A percentile compares a stretch with the other conserved stretches of the same genome.
Evolutionary conservation across 2,329 filamentous ascomycete species (phyloP).

Genomic region (Cyphellophora europaea): DNA sequence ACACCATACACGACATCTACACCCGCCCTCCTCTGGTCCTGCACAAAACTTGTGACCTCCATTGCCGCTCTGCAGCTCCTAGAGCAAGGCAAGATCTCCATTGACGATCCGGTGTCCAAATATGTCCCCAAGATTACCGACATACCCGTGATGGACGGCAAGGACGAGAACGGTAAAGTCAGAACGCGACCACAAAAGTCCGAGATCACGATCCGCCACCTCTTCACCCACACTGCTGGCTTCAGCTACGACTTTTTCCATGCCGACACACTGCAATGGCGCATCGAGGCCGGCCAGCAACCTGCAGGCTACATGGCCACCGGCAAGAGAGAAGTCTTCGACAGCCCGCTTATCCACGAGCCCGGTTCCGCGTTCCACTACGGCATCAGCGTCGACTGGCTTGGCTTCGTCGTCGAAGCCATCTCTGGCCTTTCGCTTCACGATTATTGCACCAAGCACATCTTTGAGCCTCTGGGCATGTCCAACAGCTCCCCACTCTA

Average conservation of each 20-base stretch:
- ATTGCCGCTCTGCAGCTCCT: slow-evolving; percentile 14
- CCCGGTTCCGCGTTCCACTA: slow-evolving; percentile 15
- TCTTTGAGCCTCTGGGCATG: slow-evolving; percentile 38
- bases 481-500: slow-evolving; percentile 3
- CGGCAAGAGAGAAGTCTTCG: slow-evolving; percentile 6
- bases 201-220: slow-evolving; percentile 12
- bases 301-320: slow-evolving; percentile 6
- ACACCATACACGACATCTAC: slow-evolving; percentile 11
- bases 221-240: slow-evolving; percentile 14
- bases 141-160: slow-evolving; percentile 10
- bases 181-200: slow-evolving; percentile 7
- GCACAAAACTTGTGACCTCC: slow-evolving; percentile 15
- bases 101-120: slow-evolving; percentile 15
- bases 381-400: slow-evolving; percentile 37
- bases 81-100: slow-evolving; percentile 14
- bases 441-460: slow-evolving; percentile 37
- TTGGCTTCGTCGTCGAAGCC: slow-evolving; percentile 38
- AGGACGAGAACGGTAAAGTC: slow-evolving; percentile 6
- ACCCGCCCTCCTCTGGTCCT: slow-evolving; percentile 10
- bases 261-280: slow-evolving; percentile 7
- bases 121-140: slow-evolving; percentile 12
- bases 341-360: slow-evolving; percentile 8
- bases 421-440: slow-evolving; percentile 32
- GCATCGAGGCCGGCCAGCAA: slow-evolving; percentile 3
- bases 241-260: slow-evolving; percentile 17